A percentile compares a stretch with the other conserved stretches of the same genome.
Conservation (phyloP, 176 grass and related monocot genomes). For the Canna indica region DNA sequence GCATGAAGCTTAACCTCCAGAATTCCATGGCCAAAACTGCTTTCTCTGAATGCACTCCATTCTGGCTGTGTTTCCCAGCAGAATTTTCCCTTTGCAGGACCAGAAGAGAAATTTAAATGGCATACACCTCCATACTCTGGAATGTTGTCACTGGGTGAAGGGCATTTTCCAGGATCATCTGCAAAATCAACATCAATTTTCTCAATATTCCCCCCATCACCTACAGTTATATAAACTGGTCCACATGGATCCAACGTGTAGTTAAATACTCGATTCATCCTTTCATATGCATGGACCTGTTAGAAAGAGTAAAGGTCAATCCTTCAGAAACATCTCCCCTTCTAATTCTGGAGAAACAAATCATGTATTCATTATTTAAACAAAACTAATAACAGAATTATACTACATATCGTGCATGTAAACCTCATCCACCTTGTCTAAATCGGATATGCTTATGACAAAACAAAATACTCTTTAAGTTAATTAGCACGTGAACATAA, state of each 20-base stretch:
- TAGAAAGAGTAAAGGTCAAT: neutral
- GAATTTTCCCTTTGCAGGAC: constrained; percentile 73
- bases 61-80: constrained; percentile 77
- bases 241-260: constrained; percentile 66
- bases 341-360: neutral
- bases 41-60: constrained; percentile 86
- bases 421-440: too few species aligned
- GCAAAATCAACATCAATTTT: constrained; percentile 60
- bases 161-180: constrained; percentile 68
- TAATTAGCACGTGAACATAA: neutral
- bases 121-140: constrained; percentile 81
- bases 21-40: constrained; percentile 91
- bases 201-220: constrained; percentile 90
- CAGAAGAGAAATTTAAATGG: constrained; percentile 69
- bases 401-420: neutral
- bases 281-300: constrained; percentile 85
- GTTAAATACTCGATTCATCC: constrained; percentile 86
- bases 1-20: constrained; percentile 38
- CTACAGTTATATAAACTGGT: constrained; percentile 64
- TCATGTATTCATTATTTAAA: neutral
- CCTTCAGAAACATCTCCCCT: neutral
- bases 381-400: neutral
- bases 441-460: neutral
- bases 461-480: neutral
- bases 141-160: constrained; percentile 39